Evolutionary conservation across 1,139 yeast species (phyloP), one percentile per base, ranked within the genome.

Genomic region (Geotrichum europaeum): DNA sequence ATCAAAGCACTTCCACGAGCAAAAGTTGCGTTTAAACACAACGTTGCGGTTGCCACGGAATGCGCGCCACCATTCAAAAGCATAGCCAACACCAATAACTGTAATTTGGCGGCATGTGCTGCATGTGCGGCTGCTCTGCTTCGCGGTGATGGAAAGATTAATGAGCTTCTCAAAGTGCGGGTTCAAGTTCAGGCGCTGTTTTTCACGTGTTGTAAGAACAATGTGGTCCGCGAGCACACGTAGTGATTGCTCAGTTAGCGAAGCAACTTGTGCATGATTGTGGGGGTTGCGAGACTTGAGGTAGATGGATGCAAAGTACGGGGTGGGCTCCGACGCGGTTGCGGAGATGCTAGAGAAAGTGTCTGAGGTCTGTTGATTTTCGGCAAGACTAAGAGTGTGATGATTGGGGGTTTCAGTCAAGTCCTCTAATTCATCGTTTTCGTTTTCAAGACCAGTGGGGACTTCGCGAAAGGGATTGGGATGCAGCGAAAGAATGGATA

Each of bases 41-140:
- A 59, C 62, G 20, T 58, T 54, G 43, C 55, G 64, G 49, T 55
- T 60, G 28, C 63, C 65, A 34, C 60, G 60, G 51, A 69, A 63
- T 12, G 65, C 66, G 49, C 83, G 83, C 86, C 88, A 84, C 86
- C 86, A 84, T 66, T 84, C 88, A 56, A 80, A 67, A 1, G 79
- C 78, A 65, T 81, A 81, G 0, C 86, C 87, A 10, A 79, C 77
- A 1, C 84, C 81, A 55, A 79, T 78, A 7, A 82, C 76, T 43
- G 81, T 75, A 28, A 74, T 72, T 7, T 68, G 59, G 1, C 73
- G 69, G 66, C 89, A 84, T 28, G 75, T 73, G 1, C 84, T 81
- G 66, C 89, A 84, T 0, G 74, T 69, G 60, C 80, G 81, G n/a
- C 76, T 77, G 61, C 78, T 77, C 20, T 75, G 72, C 0, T 82